Percentiles rank a stretch among this genome's conserved stretches.
These are phyloP conservation scores for Vaccinium darrowii DNA, from an alignment of 148 eudicot genomes.

Conservation along the genomic window DNA sequence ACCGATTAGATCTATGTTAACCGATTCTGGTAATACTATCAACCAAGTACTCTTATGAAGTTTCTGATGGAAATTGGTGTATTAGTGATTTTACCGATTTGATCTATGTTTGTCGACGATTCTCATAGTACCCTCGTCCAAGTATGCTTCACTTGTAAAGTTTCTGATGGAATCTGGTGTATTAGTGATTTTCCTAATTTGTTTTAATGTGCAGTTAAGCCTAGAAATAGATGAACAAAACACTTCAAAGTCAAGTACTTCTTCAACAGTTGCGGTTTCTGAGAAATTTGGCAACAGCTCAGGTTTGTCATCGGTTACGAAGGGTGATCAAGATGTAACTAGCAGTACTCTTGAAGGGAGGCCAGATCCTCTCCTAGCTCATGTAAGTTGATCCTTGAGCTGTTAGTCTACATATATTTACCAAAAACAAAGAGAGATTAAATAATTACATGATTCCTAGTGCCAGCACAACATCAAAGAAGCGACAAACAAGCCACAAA, in stretches of 20 bases:
- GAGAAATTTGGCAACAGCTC: conserved; percentile 18
- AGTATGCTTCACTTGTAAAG: neutral
- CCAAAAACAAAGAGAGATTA: neutral
- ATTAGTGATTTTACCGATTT: too few relatives aligned
- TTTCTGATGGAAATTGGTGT: too few relatives aligned
- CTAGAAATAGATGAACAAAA: conserved; percentile 37
- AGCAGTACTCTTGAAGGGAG: neutral
- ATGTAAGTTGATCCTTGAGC: conserved; percentile 6
- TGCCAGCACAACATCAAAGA: neutral
- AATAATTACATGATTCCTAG: too few relatives aligned
- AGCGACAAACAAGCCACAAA: neutral
- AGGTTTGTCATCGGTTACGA: neutral
- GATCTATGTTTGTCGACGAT: too few relatives aligned
- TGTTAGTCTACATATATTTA: neutral
- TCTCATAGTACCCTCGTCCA: neutral
- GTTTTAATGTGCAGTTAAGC: conserved; percentile 28
- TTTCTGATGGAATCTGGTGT: neutral
- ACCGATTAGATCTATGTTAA: neutral
- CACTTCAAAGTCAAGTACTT: conserved; percentile 39
- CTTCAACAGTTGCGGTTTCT: conserved; percentile 29
- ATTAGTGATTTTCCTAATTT: neutral
- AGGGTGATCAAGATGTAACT: conserved; percentile 15
- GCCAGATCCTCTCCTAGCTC: conserved; percentile 11
- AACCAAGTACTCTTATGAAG: too few relatives aligned
- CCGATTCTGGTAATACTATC: neutral